Percentiles rank a stretch among this genome's conserved stretches.
phyloP scores from a whole-genome alignment of 257 asterid species.

The Capsicum chinense region DNA sequence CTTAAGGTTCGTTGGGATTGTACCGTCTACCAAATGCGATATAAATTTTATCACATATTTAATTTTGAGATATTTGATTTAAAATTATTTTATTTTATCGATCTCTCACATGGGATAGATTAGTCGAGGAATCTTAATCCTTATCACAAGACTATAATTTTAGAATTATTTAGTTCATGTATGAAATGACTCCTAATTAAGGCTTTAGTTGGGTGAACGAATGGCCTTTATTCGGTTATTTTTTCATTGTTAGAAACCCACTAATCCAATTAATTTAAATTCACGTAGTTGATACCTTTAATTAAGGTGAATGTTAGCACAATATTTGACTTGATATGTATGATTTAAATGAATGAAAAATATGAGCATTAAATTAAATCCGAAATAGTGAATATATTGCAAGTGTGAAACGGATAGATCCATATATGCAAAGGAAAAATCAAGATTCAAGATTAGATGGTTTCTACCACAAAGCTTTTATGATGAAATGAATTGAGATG shows the following conservation, averaged over 20 bases:
- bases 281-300: neutral
- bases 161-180: too few species aligned
- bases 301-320: neutral
- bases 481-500: neutral
- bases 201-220: neutral
- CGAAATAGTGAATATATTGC: neutral
- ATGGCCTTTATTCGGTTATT: neutral
- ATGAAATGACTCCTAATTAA: too few species aligned
- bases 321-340: neutral
- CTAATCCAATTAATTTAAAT: neutral
- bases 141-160: too few species aligned
- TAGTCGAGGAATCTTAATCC: too few species aligned
- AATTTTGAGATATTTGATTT: too few species aligned
- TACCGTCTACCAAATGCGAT: too few species aligned
- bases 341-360: neutral
- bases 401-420: neutral
- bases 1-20: neutral
- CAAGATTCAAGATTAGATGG: neutral
- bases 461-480: slow-evolving; percentile 13
- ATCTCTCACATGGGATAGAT: too few species aligned
- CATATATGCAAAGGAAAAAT: neutral
- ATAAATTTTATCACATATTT: too few species aligned
- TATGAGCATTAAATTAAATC: neutral
- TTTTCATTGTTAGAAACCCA: neutral
- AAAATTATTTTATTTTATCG: too few species aligned